Percentiles rank a stretch among this genome's conserved stretches.
These are phyloP conservation scores for Fraxinus sp. DNA, from an alignment of 305 asterid genomes.

Conservation along the genomic window DNA sequence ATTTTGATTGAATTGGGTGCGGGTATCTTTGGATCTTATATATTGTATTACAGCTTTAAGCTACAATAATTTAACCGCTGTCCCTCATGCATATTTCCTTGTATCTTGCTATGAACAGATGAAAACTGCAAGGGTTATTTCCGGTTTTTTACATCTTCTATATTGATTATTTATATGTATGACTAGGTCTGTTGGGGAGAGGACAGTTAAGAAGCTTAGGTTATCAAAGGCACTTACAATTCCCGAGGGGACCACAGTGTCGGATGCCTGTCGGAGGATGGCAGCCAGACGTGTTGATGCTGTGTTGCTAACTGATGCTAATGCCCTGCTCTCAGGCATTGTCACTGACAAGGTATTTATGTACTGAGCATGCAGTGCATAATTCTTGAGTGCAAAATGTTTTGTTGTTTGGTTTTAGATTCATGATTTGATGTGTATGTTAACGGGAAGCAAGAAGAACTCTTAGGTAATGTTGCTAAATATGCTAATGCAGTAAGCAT, in stretches of 20 bases:
- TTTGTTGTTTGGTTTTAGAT: not conserved
- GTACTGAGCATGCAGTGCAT: not conserved
- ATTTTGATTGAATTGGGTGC: not conserved
- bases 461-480: constrained; percentile 23
- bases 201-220: constrained; percentile 95
- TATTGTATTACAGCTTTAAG: not conserved
- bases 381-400: not conserved
- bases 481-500: constrained; percentile 14
- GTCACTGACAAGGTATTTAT: constrained; percentile 83
- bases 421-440: constrained; percentile 6
- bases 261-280: constrained; percentile 96
- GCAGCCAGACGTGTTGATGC: constrained; percentile 89
- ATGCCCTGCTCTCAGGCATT: constrained; percentile 93
- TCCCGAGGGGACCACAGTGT: constrained; percentile 89
- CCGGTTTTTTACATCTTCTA: not conserved
- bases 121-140: not conserved
- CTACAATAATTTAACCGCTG: not conserved
- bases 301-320: constrained; percentile 85
- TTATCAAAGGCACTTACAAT: constrained; percentile 92
- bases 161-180: constrained; percentile 2
- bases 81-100: not conserved
- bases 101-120: not conserved
- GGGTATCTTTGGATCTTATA: not conserved
- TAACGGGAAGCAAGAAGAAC: constrained; percentile 12
- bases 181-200: constrained; percentile 65